These are phyloP conservation scores for Penicillium ucsense DNA, from an alignment of 495 filamentous ascomycete species.

Conservation along the genomic window DNA sequence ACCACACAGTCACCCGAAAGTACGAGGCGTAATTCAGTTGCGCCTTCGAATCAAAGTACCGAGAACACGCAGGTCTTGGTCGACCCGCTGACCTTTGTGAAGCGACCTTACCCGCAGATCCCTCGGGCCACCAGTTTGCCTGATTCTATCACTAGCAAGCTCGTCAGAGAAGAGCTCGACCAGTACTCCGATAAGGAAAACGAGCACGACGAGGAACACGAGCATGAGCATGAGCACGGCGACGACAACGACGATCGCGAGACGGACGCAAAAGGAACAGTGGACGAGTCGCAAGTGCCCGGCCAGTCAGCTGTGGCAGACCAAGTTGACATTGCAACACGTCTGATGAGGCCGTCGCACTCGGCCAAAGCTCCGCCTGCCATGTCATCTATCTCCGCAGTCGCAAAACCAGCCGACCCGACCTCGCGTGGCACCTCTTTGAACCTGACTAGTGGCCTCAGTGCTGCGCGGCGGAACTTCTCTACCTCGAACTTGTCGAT, in stretches of 20 bases:
- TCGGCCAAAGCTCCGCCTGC: conserved; percentile 38
- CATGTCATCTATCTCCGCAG: conserved; percentile 42
- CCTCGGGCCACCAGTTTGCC: conserved; percentile 38
- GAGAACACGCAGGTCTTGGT: conserved; percentile 33
- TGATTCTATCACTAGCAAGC: conserved; percentile 29
- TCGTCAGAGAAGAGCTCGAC: conserved; percentile 15
- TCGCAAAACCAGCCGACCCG: conserved; percentile 28
- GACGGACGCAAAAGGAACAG: too few relatives aligned
- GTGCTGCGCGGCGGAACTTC: conserved; percentile 24
- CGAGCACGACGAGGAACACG: conserved; percentile 19
- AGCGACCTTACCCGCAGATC: conserved; percentile 36
- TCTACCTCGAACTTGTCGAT: conserved; percentile 20
- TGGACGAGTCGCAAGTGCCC: not conserved
- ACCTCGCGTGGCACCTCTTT: conserved; percentile 30
- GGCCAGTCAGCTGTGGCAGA: conserved; percentile 12
- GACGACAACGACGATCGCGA: not conserved
- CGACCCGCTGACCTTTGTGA: conserved; percentile 40
- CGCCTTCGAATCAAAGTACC: conserved; percentile 29
- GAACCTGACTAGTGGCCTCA: conserved; percentile 26
- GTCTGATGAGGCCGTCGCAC: conserved; percentile 31
- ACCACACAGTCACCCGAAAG: conserved; percentile 43
- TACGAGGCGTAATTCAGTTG: conserved; percentile 37
- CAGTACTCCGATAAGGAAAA: conserved; percentile 8
- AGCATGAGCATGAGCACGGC: conserved; percentile 19
- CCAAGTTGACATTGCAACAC: conserved; percentile 29